Evolutionary conservation across 1,284 basidiomycete genomes (phyloP), one percentile per base, ranked within the genome.

Genomic region (Ganoderma sinense): DNA sequence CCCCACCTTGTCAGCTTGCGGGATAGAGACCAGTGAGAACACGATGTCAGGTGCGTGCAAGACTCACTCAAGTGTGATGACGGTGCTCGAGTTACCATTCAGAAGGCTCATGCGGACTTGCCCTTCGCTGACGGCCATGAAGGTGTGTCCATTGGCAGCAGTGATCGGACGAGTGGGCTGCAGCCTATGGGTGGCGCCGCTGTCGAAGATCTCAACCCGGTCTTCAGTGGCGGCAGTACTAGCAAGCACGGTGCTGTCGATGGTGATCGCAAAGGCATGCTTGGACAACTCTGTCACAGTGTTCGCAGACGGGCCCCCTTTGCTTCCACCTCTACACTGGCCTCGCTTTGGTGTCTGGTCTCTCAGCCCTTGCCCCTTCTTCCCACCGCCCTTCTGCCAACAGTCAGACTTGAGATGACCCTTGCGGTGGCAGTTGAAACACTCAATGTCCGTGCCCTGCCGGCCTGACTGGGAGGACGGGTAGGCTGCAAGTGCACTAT

Each of bases 31-130:
- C 11, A 84, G 80, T 14, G 78, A 82, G 68, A 76, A 79, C 11
- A 76, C 76, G 67, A 83, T 79, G 18, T 75, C 67, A 10, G 82
- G 81, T 39, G 78, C 76, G 61, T 84, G 81, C 48, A 81, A 76
- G 26, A 82, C 79, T 45, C 80, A 73, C 36, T 72, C 70, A 26
- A 83, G 74, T 13, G 69, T 77, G 55, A 80, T 67, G 18, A 62
- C 55, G 1, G 71, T 78, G 29, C 64, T 64, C 36, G 72, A 75
- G 20, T 74, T 29, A 29, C 79, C 77, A 62, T 80, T 78, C 0
- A 79, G 81, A 18, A 83, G 70, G 2, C 70, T 39, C 31, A 84
- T 71, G 6, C 65, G 64, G 55, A 83, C 74, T 48, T 80, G 76
- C 0, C 82, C 82, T 33, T 75, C 73, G 7, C 79, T 81, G 0